phyloP scores from a whole-genome alignment of 2,329 filamentous ascomycete genomes.

The Colletotrichum sp. region DNA sequence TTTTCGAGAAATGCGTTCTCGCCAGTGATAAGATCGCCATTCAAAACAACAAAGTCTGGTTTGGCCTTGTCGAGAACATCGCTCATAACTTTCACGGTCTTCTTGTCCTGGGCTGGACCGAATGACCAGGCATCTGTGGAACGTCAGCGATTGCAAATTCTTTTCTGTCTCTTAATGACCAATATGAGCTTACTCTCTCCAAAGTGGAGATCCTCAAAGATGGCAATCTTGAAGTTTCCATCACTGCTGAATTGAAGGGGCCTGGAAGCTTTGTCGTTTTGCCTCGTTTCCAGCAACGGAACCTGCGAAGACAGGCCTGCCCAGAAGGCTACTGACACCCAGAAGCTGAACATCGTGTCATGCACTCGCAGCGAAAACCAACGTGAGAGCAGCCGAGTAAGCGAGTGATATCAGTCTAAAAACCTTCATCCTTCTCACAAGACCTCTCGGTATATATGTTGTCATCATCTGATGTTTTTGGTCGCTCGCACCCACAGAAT shows the following conservation, averaged over 20 bases:
- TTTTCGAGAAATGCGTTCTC: conserved; percentile 65
- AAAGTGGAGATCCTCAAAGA: conserved; percentile 76
- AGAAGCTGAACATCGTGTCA: background rate
- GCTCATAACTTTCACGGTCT: conserved; percentile 61
- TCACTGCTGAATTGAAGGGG: conserved; percentile 43
- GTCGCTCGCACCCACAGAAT: background rate
- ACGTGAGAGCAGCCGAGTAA: background rate
- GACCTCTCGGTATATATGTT: background rate
- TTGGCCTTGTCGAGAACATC: conserved; percentile 57
- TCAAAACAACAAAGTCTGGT: conserved; percentile 69
- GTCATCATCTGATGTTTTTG: background rate
- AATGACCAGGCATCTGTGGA: conserved; percentile 47
- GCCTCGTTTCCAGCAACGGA: background rate
- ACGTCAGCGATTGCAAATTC: background rate
- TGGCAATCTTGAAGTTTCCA: conserved; percentile 57
- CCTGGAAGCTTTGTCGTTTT: background rate
- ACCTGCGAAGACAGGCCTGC: background rate
- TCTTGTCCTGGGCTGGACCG: conserved; percentile 59
- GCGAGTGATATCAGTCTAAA: background rate
- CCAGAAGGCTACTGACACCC: background rate
- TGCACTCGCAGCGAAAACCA: no score
- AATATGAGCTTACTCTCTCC: conserved; percentile 60
- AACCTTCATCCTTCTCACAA: background rate
- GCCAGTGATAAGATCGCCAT: conserved; percentile 75
- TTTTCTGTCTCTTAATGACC: background rate